Base-by-base conservation (phyloP, 495 filamentous ascomycete genomes). In the Neurospora discreta region DNA sequence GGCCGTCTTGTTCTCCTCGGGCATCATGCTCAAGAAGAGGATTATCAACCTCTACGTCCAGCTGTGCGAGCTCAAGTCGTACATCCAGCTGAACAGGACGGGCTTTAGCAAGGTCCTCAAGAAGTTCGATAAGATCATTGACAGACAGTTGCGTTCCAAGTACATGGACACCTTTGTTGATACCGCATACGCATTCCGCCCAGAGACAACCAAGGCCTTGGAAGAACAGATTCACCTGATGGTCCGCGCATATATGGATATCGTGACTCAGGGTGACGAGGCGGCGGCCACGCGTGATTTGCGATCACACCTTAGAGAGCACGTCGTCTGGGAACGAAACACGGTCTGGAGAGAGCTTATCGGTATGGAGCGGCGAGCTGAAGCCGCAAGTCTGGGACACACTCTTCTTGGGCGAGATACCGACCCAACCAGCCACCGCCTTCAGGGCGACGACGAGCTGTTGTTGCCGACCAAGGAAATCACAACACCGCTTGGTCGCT, bases 261-360 rank as follows among this genome's bases (percentile, higher is more conserved):
- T 97, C 18, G 89, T 94, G 68, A 96, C 94, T 0, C 86, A 91
- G 69, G 93, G 93, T 13, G 91, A 98, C 75, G 78, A 91, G 6
- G 81, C 85, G 23, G 80, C 89, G 15, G 95, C 95, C 2, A 91
- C 86, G 69, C 90, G 91, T 69, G 95, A 98, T 76, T 86, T 99
- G 52, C 87, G 95, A 60, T 89, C 97, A 26, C 93, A 99, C 79
- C 85, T 99, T 39, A 85, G 95, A 75, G 95, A 99, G 80, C 95
- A 99, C 82, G 95, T 99, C 20, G 94, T 98, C 40, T 99, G 96
- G 96, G 95, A 99, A 77, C 87, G 95, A 67, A 99, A 99, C 75
- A 99, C 95, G 0, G 95, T 99, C 5, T 99, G 95, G 95, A 85
- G 96, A 80, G 95, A 99, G 74, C 95, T 99, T 89, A 99, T 99